Base-by-base conservation (phyloP, 2,329 filamentous ascomycete genomes). In the Verticillium zaregamsianum region DNA sequence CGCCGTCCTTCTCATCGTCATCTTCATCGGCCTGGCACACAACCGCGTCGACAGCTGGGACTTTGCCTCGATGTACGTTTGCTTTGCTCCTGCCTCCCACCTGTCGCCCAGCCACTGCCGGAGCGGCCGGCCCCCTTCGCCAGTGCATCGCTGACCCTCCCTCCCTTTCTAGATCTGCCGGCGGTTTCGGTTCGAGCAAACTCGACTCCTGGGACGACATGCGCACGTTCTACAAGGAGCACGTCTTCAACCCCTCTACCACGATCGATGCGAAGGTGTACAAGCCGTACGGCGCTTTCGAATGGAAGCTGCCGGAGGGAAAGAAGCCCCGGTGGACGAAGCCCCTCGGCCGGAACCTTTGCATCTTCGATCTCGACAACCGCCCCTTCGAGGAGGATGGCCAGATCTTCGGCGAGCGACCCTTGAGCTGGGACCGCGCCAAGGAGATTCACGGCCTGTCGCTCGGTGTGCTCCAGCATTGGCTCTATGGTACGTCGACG, bases 281-380 rank as follows among this genome's bases (percentile, higher is more conserved):
- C 66, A 61, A 66, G 14, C 70, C 70, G 0, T 74, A 64, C 9
- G 73, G 74, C 35, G 74, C 72, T 32, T 72, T 74, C 52, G 68
- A 74, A 28, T 72, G 68, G 66, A 65, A 71, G 11, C 69, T 77
- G 9, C 64, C 69, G 7, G 68, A 64, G 7, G 61, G 69, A n/a
- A 12, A 17, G 9, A n/a, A 62, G 3, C 57, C 68, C 20, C 67
- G 70, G n/a, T 78, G 75, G 67, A 71, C 67, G 11, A 62, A 73
- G 45, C 61, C 68, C 9, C 65, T 80, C 45, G 73, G 76, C 59
- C 69, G 77, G 65, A 70, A 77, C 2, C 67, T 80, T 8, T 79
- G 77, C 73, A 79, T 80, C 64, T 76, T 80, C 64, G 78, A 80
- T 62, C 70, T 80, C 55, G 78, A 80, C 67, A 78, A 74, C 66